Conservation (phyloP, 495 filamentous ascomycete species). For the Podospora fimiseda region DNA sequence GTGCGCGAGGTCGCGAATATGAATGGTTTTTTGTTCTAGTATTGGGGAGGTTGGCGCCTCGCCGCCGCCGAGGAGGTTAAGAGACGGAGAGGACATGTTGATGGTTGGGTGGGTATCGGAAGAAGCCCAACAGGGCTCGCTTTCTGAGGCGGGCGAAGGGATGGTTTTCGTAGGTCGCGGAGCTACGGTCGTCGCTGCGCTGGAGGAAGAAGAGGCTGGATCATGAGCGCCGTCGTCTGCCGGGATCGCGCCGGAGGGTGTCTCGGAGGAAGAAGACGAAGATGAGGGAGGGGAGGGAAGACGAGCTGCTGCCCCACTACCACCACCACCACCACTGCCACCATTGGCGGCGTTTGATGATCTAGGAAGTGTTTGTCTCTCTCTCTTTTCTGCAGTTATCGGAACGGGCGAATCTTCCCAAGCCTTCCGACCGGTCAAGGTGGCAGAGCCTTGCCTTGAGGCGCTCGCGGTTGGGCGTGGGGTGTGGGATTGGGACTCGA, state of each 20-base stretch:
- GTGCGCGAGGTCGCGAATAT: constrained; percentile 77
- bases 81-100: constrained; percentile 16
- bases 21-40: constrained; percentile 45
- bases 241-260: constrained; percentile 29
- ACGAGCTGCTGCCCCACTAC: constrained; percentile 29
- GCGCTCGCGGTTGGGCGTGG: constrained; percentile 23
- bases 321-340: background rate
- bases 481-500: constrained; percentile 13
- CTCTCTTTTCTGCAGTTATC: background rate
- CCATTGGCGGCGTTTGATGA: constrained; percentile 10
- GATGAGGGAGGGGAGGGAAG: constrained; percentile 46
- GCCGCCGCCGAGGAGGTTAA: constrained; percentile 3
- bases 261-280: constrained; percentile 38
- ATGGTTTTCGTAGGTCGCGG: constrained; percentile 30
- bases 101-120: constrained; percentile 7
- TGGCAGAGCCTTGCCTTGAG: constrained; percentile 24
- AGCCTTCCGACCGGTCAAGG: constrained; percentile 9
- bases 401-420: constrained; percentile 16
- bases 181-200: constrained; percentile 26
- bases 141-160: constrained; percentile 57
- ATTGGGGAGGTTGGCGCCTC: constrained; percentile 14
- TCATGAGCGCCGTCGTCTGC: constrained; percentile 19
- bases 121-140: constrained; percentile 18
- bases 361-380: constrained; percentile 13
- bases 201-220: constrained; percentile 29